These are phyloP conservation scores for Syzygium aromaticum DNA, from an alignment of 345 rosid species.

Conservation along the genomic window DNA sequence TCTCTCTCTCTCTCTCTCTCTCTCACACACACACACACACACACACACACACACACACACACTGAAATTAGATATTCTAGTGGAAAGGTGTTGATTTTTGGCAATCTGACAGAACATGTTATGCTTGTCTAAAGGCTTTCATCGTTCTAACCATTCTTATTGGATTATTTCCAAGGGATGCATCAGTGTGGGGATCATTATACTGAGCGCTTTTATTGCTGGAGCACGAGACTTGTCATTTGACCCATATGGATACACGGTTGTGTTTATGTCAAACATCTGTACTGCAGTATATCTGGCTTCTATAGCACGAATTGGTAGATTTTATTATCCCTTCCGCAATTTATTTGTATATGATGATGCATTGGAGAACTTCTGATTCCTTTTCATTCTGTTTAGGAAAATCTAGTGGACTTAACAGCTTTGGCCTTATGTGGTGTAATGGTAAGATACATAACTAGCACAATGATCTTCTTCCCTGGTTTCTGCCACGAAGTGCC, in stretches of 20 bases:
- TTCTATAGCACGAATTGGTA: slow-evolving; percentile 85
- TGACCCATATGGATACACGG: slow-evolving; percentile 78
- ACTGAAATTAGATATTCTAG: background rate
- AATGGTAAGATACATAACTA: slow-evolving; percentile 45
- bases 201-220: slow-evolving; percentile 85
- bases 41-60: too few species aligned
- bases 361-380: background rate
- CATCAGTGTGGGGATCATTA: slow-evolving; percentile 79
- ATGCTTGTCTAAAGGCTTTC: background rate
- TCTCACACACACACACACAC: too few species aligned
- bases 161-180: background rate
- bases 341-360: background rate
- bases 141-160: background rate
- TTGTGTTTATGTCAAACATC: slow-evolving; percentile 84
- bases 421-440: slow-evolving; percentile 99
- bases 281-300: slow-evolving; percentile 92
- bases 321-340: slow-evolving; percentile 6
- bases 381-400: slow-evolving; percentile 34
- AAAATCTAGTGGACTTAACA: slow-evolving; percentile 92
- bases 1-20: background rate
- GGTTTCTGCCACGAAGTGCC: background rate
- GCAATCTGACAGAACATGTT: background rate
- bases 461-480: background rate
- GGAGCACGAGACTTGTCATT: slow-evolving; percentile 97
- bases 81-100: background rate